Conservation (phyloP, 306 rosid genomes). For the Vigna radiata region DNA sequence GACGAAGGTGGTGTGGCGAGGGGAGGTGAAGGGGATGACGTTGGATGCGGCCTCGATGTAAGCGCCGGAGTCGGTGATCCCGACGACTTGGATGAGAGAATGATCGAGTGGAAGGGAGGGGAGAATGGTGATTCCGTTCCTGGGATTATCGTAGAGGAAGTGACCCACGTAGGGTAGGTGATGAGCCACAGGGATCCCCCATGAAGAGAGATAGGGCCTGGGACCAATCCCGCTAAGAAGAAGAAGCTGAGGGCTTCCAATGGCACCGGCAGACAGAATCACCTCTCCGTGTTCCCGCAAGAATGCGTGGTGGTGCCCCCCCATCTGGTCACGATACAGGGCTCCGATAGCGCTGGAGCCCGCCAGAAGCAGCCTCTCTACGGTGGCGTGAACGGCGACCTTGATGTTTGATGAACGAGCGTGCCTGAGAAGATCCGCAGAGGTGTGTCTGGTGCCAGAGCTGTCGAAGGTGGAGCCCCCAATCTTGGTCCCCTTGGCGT, state of each 20-base stretch:
- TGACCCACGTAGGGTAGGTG: conserved; percentile 82
- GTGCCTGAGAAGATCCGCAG: conserved; percentile 72
- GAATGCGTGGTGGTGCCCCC: conserved; percentile 68
- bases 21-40: conserved; percentile 65
- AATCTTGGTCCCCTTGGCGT: conserved; percentile 72
- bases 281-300: conserved; percentile 73
- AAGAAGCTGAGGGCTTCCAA: conserved; percentile 92
- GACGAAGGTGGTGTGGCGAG: conserved; percentile 57
- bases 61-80: conserved; percentile 76
- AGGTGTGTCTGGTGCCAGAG: conserved; percentile 67
- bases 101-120: conserved; percentile 79
- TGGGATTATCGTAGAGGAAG: conserved; percentile 80
- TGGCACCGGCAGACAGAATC: conserved; percentile 76
- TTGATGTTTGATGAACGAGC: conserved; percentile 55
- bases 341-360: conserved; percentile 61
- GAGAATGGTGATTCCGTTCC: conserved; percentile 79
- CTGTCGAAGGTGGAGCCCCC: conserved; percentile 90
- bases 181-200: conserved; percentile 79
- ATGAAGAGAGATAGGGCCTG: conserved; percentile 70
- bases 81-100: conserved; percentile 88
- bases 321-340: conserved; percentile 60
- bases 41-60: conserved; percentile 88
- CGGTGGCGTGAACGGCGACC: conserved; percentile 71
- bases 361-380: conserved; percentile 67
- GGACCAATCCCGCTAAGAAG: conserved; percentile 87